Conservation (phyloP, 2,329 filamentous ascomycete species). For the Decorospora gaudefroyi region DNA sequence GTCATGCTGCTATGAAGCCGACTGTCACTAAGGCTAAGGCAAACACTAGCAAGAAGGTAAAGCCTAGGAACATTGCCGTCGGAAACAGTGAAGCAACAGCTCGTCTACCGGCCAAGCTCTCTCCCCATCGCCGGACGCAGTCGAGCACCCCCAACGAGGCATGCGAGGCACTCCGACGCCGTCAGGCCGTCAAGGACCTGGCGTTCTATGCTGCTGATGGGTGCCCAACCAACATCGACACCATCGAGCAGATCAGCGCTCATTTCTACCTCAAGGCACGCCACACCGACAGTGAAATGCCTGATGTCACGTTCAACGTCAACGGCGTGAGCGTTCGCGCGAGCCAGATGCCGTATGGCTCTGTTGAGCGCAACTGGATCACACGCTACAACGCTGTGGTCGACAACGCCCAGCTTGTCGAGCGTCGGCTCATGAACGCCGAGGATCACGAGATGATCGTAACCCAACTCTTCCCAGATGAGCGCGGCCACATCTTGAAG, state of each 20-base stretch:
- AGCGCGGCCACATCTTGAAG: slow-evolving; percentile 3
- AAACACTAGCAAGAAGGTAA: background rate
- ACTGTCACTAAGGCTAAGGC: too few relatives aligned
- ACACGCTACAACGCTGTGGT: slow-evolving; percentile 10
- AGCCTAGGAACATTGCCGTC: background rate
- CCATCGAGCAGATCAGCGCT: slow-evolving; percentile 10
- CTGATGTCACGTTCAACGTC: slow-evolving; percentile 7
- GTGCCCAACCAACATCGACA: slow-evolving; percentile 6
- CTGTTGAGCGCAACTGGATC: slow-evolving; percentile 15
- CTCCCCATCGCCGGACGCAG: background rate
- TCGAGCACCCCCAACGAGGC: slow-evolving; percentile 3
- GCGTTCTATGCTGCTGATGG: slow-evolving; percentile 6
- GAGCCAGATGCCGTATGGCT: slow-evolving; percentile 4
- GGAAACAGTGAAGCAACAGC: background rate
- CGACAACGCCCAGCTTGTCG: slow-evolving; percentile 4
- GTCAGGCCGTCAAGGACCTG: slow-evolving; percentile 6
- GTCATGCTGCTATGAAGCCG: slow-evolving; percentile 10
- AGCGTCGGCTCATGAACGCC: slow-evolving; percentile 3
- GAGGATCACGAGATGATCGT: slow-evolving; percentile 16
- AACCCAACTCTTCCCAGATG: slow-evolving; percentile 13
- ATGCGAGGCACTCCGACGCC: slow-evolving; percentile 6
- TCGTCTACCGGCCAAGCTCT: background rate
- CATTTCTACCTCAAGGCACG: slow-evolving; percentile 1
- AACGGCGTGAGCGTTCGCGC: slow-evolving; percentile 1
- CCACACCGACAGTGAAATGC: background rate